A percentile compares a stretch with the other conserved stretches of the same genome.
phyloP scores from a whole-genome alignment of 2,329 filamentous ascomycete genomes.

The Coniochaeta sp. region DNA sequence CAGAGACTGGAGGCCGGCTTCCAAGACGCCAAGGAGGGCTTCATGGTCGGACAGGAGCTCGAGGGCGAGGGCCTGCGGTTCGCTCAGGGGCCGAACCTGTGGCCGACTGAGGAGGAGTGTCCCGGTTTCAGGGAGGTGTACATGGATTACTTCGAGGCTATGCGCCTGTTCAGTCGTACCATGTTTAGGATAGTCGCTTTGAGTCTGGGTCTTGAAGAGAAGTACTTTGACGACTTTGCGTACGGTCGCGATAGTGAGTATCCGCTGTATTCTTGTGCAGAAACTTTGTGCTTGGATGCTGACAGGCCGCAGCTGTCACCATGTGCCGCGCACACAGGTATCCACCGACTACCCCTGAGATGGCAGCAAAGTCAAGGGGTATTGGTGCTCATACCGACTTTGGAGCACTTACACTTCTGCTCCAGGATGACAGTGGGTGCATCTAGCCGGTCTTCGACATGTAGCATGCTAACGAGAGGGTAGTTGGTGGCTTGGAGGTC shows the following conservation, averaged over 20 bases:
- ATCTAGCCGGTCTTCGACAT: background rate
- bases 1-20: constrained; percentile 16
- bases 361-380: constrained; percentile 7
- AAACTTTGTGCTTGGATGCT: background rate
- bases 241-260: constrained; percentile 14
- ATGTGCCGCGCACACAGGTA: constrained; percentile 17
- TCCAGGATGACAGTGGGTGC: constrained; percentile 16
- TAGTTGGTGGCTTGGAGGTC: constrained; percentile 12
- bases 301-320: constrained; percentile 11
- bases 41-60: constrained; percentile 21
- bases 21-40: constrained; percentile 24
- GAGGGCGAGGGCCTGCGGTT: constrained; percentile 11
- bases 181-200: constrained; percentile 18
- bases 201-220: constrained; percentile 14
- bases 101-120: constrained; percentile 19
- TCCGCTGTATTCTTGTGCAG: background rate
- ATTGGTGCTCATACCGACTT: constrained; percentile 17
- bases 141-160: constrained; percentile 18
- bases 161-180: constrained; percentile 13
- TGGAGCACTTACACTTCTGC: constrained; percentile 17
- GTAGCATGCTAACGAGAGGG: background rate
- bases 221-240: constrained; percentile 16
- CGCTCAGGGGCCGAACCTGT: constrained; percentile 20
- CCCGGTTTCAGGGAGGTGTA: constrained; percentile 17
- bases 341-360: constrained; percentile 10